phyloP scores from a whole-genome alignment of 164 flowering plant species.

The Kalanchoe fedtschenkoi region DNA sequence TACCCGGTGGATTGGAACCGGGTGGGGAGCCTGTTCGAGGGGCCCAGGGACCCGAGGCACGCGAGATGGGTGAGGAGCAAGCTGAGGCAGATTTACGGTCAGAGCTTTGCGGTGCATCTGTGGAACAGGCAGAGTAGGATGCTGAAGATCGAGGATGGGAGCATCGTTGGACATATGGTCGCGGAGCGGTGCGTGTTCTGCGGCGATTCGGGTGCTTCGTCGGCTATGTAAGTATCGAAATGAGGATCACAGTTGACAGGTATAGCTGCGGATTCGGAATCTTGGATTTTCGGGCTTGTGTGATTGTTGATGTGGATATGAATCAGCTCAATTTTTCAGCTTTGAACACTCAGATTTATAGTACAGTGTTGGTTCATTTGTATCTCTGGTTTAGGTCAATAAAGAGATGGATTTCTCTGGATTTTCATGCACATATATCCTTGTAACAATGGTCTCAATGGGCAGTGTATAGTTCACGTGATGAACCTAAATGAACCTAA shows the following conservation, averaged over 20 bases:
- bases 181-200: slow-evolving; percentile 38
- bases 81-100: slow-evolving; percentile 26
- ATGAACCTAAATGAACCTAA: too few species aligned
- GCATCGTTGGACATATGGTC: slow-evolving; percentile 37
- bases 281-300: neutral
- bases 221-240: slow-evolving; percentile 14
- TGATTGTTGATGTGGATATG: neutral
- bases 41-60: slow-evolving; percentile 27
- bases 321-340: neutral
- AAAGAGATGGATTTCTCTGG: neutral
- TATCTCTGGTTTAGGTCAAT: neutral
- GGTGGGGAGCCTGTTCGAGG: slow-evolving; percentile 33
- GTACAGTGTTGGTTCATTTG: neutral
- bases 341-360: neutral
- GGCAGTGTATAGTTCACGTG: too few species aligned
- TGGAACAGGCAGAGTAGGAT: slow-evolving; percentile 74
- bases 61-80: slow-evolving; percentile 42
- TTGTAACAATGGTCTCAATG: neutral
- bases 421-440: too few species aligned
- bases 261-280: neutral
- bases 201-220: slow-evolving; percentile 13
- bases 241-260: neutral
- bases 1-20: slow-evolving; percentile 80
- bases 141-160: slow-evolving; percentile 51
- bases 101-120: slow-evolving; percentile 62